Conservation (phyloP, 495 filamentous ascomycete genomes). For the Penicillium herquei region DNA sequence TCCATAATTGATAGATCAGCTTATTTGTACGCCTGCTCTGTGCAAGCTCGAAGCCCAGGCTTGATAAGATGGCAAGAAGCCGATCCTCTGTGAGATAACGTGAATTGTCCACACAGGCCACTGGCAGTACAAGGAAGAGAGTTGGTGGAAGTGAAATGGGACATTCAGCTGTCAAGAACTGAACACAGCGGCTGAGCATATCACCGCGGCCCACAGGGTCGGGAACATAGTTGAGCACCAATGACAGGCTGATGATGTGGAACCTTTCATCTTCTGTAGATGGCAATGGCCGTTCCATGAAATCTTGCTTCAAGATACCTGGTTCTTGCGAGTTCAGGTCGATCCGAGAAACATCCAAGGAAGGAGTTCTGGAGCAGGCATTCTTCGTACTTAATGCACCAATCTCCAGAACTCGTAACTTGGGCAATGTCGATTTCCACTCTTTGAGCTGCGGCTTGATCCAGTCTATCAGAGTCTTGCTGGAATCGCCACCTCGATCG, state of each 20-base stretch:
- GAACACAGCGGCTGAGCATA: conserved; percentile 71
- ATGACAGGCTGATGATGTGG: conserved; percentile 86
- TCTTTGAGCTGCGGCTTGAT: conserved; percentile 49
- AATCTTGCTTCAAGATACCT: conserved; percentile 83
- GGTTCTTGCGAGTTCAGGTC: conserved; percentile 84
- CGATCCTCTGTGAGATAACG: conserved; percentile 79
- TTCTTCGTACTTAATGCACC: conserved; percentile 85
- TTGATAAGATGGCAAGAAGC: conserved; percentile 69
- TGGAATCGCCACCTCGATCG: conserved; percentile 88
- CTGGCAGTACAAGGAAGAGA: conserved; percentile 87
- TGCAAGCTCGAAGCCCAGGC: conserved; percentile 66
- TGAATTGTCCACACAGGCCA: conserved; percentile 87
- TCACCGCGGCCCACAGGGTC: conserved; percentile 70
- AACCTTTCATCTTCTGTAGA: conserved; percentile 60
- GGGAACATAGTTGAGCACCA: conserved; percentile 94
- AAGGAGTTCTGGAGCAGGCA: conserved; percentile 67
- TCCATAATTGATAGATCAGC: conserved; percentile 88
- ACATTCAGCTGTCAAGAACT: conserved; percentile 47
- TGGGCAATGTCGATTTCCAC: conserved; percentile 23
- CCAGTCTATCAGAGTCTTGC: conserved; percentile 84
- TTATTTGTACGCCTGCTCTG: conserved; percentile 74
- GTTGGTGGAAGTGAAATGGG: conserved; percentile 55
- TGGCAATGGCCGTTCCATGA: conserved; percentile 86
- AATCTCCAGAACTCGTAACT: conserved; percentile 76
- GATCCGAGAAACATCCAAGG: conserved; percentile 78